Conservation (phyloP, 257 asterid species). For the Lithospermum erythrorhizon region DNA sequence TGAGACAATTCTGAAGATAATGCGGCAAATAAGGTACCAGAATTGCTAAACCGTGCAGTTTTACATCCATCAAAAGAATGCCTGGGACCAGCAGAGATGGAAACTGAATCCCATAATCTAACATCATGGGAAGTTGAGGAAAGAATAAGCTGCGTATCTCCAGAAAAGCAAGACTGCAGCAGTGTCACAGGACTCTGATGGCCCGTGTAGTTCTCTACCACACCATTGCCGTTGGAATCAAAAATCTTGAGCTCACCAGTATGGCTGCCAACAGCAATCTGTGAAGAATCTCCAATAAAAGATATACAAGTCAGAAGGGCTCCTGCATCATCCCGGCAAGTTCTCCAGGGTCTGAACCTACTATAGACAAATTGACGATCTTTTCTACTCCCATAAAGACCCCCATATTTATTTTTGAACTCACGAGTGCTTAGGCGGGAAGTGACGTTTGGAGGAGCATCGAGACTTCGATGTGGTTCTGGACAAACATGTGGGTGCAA, state of each 20-base stretch:
- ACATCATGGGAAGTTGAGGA: slow-evolving; percentile 85
- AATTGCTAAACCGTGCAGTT: slow-evolving; percentile 77
- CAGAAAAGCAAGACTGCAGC: slow-evolving; percentile 53
- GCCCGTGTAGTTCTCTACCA: slow-evolving; percentile 66
- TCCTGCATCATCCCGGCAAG: slow-evolving; percentile 72
- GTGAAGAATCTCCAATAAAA: slow-evolving; percentile 80
- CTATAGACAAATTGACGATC: slow-evolving; percentile 91
- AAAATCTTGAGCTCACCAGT: slow-evolving; percentile 85
- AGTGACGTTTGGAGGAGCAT: slow-evolving; percentile 88
- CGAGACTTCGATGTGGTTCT: slow-evolving; percentile 82
- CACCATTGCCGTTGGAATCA: slow-evolving; percentile 61
- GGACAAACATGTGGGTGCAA: slow-evolving; percentile 96
- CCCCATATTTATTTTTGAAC: slow-evolving; percentile 63
- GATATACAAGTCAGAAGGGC: slow-evolving; percentile 65
- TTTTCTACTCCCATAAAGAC: slow-evolving; percentile 77
- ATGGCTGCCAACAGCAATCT: slow-evolving; percentile 74
- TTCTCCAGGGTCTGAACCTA: slow-evolving; percentile 97
- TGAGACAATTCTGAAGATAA: slow-evolving; percentile 51
- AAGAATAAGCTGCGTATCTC: slow-evolving; percentile 56
- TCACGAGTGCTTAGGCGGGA: slow-evolving; percentile 86
- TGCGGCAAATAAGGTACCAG: slow-evolving; percentile 66
- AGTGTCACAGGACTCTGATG: slow-evolving; percentile 81
- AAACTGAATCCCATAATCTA: slow-evolving; percentile 75
- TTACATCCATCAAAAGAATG: slow-evolving; percentile 85
- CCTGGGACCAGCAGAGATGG: slow-evolving; percentile 71